Conservation (phyloP, 306 rosid genomes). For the Rosa chinensis region DNA sequence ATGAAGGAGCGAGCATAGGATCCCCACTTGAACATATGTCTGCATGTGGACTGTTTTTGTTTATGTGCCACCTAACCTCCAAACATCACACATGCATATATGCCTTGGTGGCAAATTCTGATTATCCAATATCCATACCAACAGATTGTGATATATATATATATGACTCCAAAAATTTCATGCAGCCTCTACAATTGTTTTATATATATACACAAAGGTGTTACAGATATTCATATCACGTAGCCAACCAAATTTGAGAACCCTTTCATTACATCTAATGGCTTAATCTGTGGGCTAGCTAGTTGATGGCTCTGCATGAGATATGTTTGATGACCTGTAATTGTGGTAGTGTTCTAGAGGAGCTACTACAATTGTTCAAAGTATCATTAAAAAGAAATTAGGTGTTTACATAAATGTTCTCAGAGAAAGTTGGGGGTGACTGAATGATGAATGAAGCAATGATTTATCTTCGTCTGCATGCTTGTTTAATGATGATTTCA, state of each 20-base stretch:
- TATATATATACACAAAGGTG: neutral
- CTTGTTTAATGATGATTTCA: too few species aligned
- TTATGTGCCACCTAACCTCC: neutral
- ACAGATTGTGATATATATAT: neutral
- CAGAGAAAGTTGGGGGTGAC: too few species aligned
- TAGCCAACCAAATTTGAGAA: neutral
- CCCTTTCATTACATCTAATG: neutral
- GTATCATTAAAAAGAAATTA: too few species aligned
- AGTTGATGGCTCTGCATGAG: neutral
- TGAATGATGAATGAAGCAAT: too few species aligned
- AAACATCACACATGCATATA: constrained; percentile 14
- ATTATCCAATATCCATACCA: neutral
- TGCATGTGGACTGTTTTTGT: constrained; percentile 4
- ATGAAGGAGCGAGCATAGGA: neutral
- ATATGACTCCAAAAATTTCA: neutral
- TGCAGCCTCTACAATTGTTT: neutral
- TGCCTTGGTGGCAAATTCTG: neutral
- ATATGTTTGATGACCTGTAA: neutral
- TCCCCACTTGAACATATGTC: neutral
- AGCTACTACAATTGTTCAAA: too few species aligned
- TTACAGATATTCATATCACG: neutral
- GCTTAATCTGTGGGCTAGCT: neutral
- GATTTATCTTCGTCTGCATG: too few species aligned
- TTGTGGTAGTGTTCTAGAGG: neutral
- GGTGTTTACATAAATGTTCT: too few species aligned